Percentiles rank a stretch among this genome's conserved stretches.
These are phyloP conservation scores for Nakazawaea peltata DNA, from an alignment of 805 yeast species.

Conservation along the genomic window DNA sequence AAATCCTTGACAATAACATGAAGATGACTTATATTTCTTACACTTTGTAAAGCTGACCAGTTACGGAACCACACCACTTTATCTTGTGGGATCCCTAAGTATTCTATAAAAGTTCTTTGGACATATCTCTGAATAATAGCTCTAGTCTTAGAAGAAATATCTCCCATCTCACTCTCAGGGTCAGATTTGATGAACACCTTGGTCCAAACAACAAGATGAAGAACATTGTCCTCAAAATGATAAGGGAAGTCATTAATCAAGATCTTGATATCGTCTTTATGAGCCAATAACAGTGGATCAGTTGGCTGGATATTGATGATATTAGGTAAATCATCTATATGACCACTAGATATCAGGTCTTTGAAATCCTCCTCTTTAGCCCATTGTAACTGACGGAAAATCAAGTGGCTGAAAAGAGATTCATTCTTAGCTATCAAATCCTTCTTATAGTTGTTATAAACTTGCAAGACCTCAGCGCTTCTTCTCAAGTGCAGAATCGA, in stretches of 20 bases:
- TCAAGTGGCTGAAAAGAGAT: slow-evolving; percentile 39
- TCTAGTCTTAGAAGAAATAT: slow-evolving; percentile 35
- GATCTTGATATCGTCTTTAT: slow-evolving; percentile 34
- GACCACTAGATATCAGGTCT: slow-evolving; percentile 12
- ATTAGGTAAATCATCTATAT: slow-evolving; percentile 16
- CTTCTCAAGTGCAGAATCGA: slow-evolving; percentile 42
- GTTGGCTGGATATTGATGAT: slow-evolving; percentile 15
- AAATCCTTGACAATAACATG: slow-evolving; percentile 51
- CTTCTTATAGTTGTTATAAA: slow-evolving; percentile 39
- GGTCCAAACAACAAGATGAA: slow-evolving; percentile 63
- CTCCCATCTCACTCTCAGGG: slow-evolving; percentile 40
- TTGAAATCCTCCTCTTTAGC: slow-evolving; percentile 19
- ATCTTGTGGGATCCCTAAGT: slow-evolving; percentile 29
- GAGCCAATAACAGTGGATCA: slow-evolving; percentile 33
- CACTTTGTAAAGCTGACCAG: slow-evolving; percentile 64
- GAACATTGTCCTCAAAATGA: slow-evolving; percentile 39
- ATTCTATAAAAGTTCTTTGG: slow-evolving; percentile 37
- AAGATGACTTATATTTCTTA: slow-evolving; percentile 58
- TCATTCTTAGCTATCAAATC: slow-evolving; percentile 24
- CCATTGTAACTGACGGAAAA: slow-evolving; percentile 47
- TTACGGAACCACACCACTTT: slow-evolving; percentile 62
- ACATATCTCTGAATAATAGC: slow-evolving; percentile 36
- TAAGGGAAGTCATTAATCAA: slow-evolving; percentile 62
- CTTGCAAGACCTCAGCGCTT: slow-evolving; percentile 30
- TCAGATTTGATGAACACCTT: slow-evolving; percentile 48